Conservation (phyloP, 2,329 filamentous ascomycete genomes). For the Colletotrichum simmondsii region DNA sequence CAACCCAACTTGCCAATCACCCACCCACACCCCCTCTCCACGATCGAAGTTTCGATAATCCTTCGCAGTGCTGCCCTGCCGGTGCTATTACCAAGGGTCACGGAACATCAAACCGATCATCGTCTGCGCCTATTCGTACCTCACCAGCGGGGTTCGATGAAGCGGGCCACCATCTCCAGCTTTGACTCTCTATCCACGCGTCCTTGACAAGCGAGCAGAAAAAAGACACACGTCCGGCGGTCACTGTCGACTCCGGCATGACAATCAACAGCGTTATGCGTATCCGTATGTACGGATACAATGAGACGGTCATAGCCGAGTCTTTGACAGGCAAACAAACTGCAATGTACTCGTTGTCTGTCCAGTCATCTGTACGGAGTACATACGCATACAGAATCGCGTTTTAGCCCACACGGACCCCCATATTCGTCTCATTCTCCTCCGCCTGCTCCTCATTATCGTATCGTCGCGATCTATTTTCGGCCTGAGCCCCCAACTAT, state of each 20-base stretch:
- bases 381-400: neutral
- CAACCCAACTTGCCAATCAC: neutral
- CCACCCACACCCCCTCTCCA: neutral
- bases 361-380: neutral
- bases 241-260: neutral
- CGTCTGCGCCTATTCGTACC: slow-evolving; percentile 1
- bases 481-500: neutral
- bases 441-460: neutral
- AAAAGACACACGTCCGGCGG: neutral
- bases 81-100: slow-evolving; percentile 11
- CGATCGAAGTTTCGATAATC: slow-evolving; percentile 24
- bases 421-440: neutral
- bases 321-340: neutral
- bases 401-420: neutral
- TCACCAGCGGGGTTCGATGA: neutral
- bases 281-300: neutral
- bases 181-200: neutral
- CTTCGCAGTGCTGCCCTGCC: neutral
- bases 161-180: neutral
- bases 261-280: neutral
- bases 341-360: no score
- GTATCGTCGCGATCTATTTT: neutral
- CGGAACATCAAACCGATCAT: slow-evolving; percentile 22
- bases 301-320: neutral
- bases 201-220: neutral